Base-by-base conservation (phyloP, 2,329 filamentous ascomycete species). In the Colletotrichum camelliae region DNA sequence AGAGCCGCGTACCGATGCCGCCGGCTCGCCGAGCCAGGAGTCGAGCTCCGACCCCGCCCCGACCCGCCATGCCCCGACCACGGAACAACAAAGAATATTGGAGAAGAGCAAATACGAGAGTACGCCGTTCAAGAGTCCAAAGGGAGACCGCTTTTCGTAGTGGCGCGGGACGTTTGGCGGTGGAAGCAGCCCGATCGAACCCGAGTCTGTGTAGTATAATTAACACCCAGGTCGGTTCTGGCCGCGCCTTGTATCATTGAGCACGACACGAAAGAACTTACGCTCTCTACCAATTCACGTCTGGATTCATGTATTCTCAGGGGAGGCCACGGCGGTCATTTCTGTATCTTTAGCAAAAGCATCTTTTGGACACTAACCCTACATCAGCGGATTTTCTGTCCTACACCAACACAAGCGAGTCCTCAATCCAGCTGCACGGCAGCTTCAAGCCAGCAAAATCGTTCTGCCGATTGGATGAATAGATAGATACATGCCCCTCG, bases 21-120 rank as follows among this genome's bases (percentile, higher is more conserved):
- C 86, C 37, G 88, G 89, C 58, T 91, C 91, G 24, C 94, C 95
- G 27, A 95, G 94, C 83, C 89, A 92, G 81, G 94, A 97, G 85
- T 92, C 93, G 37, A 92, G 90, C 81, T 87, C 88, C 77, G 96
- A 98, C 85, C 95, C 95, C n/a, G 96, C 96, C 15, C 94, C 96
- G 12, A 97, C 95, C 69, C 89, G 93, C 78, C 96, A 98, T 85
- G 94, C 94, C 76, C 94, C 95, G 2, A 89, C 93, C 78, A 94
- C 91, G 57, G 94, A 94, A 82, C 86, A 88, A 58, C 89, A 95
- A 82, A 88, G 90, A 78, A 88, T 94, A 31, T 81, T 87, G 43
- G 94, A 96, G 84, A 97, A 95, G 89, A 94, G 95, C 84, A 98
- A 98, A 86, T 98, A 97, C 85, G 96, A 98, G 87, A 93, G 94